Conservation (phyloP, 1,139 yeast genomes). For the Blastobotrys raffinosifermentans region DNA sequence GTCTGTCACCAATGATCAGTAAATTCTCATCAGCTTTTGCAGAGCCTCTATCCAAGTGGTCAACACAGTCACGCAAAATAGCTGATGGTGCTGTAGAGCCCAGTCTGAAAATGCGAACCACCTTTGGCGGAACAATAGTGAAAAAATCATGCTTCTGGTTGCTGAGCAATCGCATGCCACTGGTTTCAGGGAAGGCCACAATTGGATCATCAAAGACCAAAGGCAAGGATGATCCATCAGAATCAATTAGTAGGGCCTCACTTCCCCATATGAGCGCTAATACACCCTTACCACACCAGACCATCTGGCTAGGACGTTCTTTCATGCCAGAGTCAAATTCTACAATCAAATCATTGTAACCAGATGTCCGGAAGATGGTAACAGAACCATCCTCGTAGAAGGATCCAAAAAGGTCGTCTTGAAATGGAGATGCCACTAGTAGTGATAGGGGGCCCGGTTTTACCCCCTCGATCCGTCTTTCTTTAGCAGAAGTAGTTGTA, state of each 20-base stretch:
- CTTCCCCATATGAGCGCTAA: conserved; percentile 55
- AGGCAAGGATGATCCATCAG: conserved; percentile 52
- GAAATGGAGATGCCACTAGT: conserved; percentile 30
- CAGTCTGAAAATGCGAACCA: conserved; percentile 62
- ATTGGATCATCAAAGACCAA: conserved; percentile 41
- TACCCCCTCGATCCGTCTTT: conserved; percentile 11
- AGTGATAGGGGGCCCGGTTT: too few relatives aligned
- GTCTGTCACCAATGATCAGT: conserved; percentile 43
- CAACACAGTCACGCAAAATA: conserved; percentile 74
- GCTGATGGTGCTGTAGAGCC: conserved; percentile 86
- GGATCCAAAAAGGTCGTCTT: conserved; percentile 55
- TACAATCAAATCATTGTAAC: conserved; percentile 28
- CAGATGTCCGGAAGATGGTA: not conserved
- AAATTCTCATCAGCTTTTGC: conserved; percentile 83
- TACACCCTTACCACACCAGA: conserved; percentile 88
- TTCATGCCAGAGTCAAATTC: conserved; percentile 23
- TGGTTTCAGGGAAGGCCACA: conserved; percentile 47
- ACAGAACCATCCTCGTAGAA: conserved; percentile 15
- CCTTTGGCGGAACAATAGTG: conserved; percentile 53
- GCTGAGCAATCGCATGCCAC: conserved; percentile 68
- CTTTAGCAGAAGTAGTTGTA: conserved; percentile 26
- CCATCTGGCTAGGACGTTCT: conserved; percentile 38
- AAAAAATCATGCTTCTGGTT: conserved; percentile 55
- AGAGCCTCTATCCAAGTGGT: conserved; percentile 60
- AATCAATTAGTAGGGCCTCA: conserved; percentile 66